Percentiles rank a stretch among this genome's conserved stretches.
Evolutionary conservation across 2,329 filamentous ascomycete genomes (phyloP).

Genomic region (Podosphaera xanthii): DNA sequence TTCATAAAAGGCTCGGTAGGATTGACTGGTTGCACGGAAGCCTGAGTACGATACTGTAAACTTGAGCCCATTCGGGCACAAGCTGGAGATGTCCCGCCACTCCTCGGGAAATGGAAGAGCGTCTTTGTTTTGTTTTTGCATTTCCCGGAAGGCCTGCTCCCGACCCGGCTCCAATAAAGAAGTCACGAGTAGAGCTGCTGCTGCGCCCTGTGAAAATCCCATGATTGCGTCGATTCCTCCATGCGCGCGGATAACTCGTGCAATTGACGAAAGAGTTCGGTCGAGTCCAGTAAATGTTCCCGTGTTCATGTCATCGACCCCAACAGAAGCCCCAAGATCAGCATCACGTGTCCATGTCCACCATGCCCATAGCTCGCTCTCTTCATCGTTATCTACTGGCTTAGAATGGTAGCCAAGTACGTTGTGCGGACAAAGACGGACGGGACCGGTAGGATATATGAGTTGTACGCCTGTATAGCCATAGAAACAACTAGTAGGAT

Average conservation of each 20-base stretch:
- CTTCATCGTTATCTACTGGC: constrained; percentile 23
- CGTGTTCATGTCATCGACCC: constrained; percentile 32
- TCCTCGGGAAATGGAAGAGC: constrained; percentile 28
- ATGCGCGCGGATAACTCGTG: constrained; percentile 33
- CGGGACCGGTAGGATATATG: constrained; percentile 47
- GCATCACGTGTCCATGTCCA: constrained; percentile 47
- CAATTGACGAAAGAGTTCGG: constrained; percentile 39
- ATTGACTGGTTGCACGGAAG: constrained; percentile 41
- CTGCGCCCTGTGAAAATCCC: constrained; percentile 66
- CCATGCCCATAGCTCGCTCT: constrained; percentile 59
- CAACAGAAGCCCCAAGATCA: constrained; percentile 16
- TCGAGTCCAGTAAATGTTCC: constrained; percentile 45
- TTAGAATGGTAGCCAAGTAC: constrained; percentile 43
- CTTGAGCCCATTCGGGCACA: constrained; percentile 22
- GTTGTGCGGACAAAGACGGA: constrained; percentile 36
- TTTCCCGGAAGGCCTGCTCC: constrained; percentile 23
- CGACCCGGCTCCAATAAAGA: constrained; percentile 39
- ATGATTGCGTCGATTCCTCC: constrained; percentile 56
- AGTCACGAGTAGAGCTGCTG: constrained; percentile 48
- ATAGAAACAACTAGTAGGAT: constrained; percentile 18
- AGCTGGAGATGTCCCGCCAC: constrained; percentile 11
- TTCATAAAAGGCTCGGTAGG: constrained; percentile 49
- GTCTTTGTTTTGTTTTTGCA: constrained; percentile 10
- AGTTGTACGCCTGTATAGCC: constrained; percentile 27
- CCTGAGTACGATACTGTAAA: constrained; percentile 62